These are phyloP conservation scores for Xylaria hypoxylon DNA, from an alignment of 2,329 filamentous ascomycete species.

Conservation along the genomic window DNA sequence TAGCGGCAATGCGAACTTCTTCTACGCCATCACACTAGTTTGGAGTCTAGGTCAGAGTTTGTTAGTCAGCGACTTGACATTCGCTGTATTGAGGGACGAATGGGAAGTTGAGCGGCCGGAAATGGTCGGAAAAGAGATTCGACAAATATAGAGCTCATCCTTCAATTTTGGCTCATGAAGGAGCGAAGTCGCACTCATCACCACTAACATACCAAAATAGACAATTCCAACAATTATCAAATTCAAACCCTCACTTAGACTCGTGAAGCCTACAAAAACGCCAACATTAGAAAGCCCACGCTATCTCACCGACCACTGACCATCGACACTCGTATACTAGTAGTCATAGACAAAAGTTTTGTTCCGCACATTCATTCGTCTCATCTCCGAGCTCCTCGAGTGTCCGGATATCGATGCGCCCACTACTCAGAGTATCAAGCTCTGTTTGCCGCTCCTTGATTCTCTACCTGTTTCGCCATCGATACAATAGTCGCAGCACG, in stretches of 20 bases:
- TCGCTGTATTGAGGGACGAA: constrained; percentile 90
- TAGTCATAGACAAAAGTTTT: constrained; percentile 38
- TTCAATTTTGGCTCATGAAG: background rate
- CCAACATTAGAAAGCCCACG: background rate
- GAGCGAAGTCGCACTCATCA: background rate
- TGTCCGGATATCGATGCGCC: constrained; percentile 17
- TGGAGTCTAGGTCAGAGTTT: constrained; percentile 93
- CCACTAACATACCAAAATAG: constrained; percentile 8
- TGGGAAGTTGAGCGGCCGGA: constrained; percentile 94
- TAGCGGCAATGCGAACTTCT: constrained; percentile 98
- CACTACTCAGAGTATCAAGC: constrained; percentile 30
- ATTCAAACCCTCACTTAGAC: background rate
- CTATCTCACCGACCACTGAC: background rate
- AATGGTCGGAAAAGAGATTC: constrained; percentile 86
- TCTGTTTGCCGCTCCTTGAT: constrained; percentile 26
- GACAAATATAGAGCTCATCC: constrained; percentile 74
- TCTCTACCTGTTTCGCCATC: constrained; percentile 37
- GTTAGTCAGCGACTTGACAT: constrained; percentile 86
- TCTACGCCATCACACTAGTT: constrained; percentile 98
- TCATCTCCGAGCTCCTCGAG: constrained; percentile 25
- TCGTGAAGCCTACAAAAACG: background rate
- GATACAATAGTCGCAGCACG: constrained; percentile 46
- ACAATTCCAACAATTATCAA: constrained; percentile 5
- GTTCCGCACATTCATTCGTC: constrained; percentile 37
- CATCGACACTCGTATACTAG: constrained; percentile 8